Evolutionary conservation across 23 red algal species (phyloP).

Genomic region (Gracilaria domingensis): DNA sequence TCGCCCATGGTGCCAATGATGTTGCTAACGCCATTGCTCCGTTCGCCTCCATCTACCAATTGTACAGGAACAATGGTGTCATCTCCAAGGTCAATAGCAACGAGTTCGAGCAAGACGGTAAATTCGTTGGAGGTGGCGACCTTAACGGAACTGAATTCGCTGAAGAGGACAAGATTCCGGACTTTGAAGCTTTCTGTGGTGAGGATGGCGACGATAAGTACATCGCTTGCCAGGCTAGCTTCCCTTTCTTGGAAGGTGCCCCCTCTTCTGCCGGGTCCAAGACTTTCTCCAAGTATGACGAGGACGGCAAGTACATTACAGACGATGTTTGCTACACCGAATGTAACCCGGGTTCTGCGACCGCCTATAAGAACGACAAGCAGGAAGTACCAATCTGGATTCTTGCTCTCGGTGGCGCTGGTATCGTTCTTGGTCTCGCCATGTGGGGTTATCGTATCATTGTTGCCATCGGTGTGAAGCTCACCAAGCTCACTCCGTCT

Average conservation of each 20-base stretch:
- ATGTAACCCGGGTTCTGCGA: constrained; percentile 46
- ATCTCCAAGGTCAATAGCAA: constrained; percentile 15
- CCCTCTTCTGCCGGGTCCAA: background rate
- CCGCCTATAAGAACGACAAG: constrained; percentile 16
- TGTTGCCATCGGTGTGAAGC: constrained; percentile 93
- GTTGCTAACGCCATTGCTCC: constrained; percentile 97
- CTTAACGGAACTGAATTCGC: background rate
- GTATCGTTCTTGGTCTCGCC: constrained; percentile 86
- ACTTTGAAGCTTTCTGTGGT: constrained; percentile 71
- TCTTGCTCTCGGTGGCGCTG: constrained; percentile 88
- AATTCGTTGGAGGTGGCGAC: constrained; percentile 10
- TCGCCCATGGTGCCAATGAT: constrained; percentile 98
- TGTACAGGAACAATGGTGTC: constrained; percentile 73
- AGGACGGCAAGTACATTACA: background rate
- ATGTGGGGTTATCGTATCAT: constrained; percentile 97
- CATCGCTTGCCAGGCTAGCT: constrained; percentile 51
- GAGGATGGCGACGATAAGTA: constrained; percentile 32
- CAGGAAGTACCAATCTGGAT: constrained; percentile 82
- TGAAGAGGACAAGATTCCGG: constrained; percentile 56
- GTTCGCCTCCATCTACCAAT: constrained; percentile 84
- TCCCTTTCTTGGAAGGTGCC: constrained; percentile 17
- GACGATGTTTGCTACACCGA: constrained; percentile 42
- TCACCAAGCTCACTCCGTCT: constrained; percentile 94
- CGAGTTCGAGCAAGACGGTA: constrained; percentile 70
- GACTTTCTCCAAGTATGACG: constrained; percentile 39